Percentiles rank a stretch among this genome's conserved stretches.
Conservation (phyloP, 345 rosid species). For the Syzygium oleosum region DNA sequence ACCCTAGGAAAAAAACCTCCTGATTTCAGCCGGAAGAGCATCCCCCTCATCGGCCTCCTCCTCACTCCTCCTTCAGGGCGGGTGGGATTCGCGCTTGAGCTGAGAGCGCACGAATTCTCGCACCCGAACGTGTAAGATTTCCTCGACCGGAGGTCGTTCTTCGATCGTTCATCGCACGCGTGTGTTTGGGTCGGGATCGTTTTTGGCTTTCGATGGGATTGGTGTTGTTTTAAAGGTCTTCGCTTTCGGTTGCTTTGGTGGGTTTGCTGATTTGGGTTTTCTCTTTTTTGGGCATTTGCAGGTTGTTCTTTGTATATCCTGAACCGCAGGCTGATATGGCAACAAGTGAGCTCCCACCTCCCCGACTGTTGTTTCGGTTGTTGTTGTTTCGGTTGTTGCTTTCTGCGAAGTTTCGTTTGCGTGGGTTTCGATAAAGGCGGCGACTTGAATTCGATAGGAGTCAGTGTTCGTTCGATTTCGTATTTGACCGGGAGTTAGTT, state of each 20-base stretch:
- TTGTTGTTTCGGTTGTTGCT: background rate
- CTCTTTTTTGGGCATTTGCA: background rate
- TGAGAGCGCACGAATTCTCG: background rate
- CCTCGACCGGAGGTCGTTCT: background rate
- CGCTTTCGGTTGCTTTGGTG: background rate
- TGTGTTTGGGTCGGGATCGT: background rate
- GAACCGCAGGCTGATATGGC: background rate
- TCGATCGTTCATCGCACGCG: background rate
- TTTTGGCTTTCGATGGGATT: background rate
- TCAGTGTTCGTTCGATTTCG: background rate
- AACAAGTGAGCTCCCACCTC: background rate
- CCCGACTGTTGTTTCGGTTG: too few species aligned
- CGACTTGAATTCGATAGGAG: background rate
- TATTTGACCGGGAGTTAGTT: background rate
- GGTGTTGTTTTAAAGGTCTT: background rate
- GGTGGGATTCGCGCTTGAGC: background rate
- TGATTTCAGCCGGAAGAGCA: background rate
- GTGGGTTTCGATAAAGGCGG: background rate
- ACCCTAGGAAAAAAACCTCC: accelerated
- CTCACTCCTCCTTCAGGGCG: background rate
- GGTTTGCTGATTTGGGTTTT: background rate
- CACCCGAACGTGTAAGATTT: background rate
- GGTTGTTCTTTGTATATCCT: background rate
- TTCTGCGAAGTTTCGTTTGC: background rate
- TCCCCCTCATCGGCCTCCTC: background rate